Base-by-base conservation (phyloP, 331 rosid species). In the Arachis monticola region DNA sequence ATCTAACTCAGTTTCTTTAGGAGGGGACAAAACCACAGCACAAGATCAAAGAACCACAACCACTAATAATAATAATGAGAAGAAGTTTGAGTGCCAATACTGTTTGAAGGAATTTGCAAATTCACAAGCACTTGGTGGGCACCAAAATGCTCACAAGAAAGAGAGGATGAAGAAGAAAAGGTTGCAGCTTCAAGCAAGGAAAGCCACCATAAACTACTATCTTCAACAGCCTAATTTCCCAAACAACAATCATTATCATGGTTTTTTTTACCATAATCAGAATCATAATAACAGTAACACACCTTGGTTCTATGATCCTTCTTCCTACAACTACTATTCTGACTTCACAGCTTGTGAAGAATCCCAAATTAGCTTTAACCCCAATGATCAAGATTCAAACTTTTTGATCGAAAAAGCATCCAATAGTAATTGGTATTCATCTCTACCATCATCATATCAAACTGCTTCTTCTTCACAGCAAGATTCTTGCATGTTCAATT, bases 131-230 rank as follows among this genome's bases (percentile, higher is more conserved):
- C 69, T 95, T 8, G 99, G 99, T 0, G 99, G 99, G 13, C 99
- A 95, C 67, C 99, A 92, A 81, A 94, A 94, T 83, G 99, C 99
- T 0, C 99, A 94, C 75, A 94, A 92, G 83, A 94, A 94, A 81
- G 99, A 95, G 70, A 86, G 99, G 57, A 83, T 95, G 97, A 92
- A 95, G 97, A 92, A 90, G 85, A 95, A 95, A 58, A 90, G 89
- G 41, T 72, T 90, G 83, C 97, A 95, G 61, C 92, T 95, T 71
- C 99, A 95, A 83, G 93, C 96, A 48, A 88, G 87, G 45, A 93
- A 80, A 52, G 93, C 98, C 65, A 88, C 88, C 67, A 67, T 95
- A 72, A 88, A 79, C 71, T 83, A 75, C 44, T 92, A 92, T 74
- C 88, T 92, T 74, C 88, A 90, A 35, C 91, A 92, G 8, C 91